These are phyloP conservation scores for Chytridiales sp. DNA, from an alignment of 371 early-diverging fungal species.

Conservation along the genomic window DNA sequence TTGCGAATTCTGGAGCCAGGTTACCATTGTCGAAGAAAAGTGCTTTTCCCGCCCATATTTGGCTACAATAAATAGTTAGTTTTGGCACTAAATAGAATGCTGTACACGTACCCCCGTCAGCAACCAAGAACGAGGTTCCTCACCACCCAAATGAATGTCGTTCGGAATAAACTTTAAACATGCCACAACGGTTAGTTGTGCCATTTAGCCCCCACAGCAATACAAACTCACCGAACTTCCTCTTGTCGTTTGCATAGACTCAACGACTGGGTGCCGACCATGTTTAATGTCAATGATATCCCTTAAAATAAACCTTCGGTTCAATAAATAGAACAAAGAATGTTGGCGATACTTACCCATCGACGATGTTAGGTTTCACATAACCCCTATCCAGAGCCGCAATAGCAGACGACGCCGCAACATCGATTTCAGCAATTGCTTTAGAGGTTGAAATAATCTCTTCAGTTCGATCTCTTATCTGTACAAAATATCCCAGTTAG, in stretches of 20 bases:
- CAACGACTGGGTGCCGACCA: conserved; percentile 91
- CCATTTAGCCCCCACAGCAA: neutral
- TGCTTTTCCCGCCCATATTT: conserved; percentile 96
- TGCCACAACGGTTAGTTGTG: neutral
- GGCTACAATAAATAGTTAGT: conserved; percentile 53
- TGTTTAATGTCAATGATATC: conserved; percentile 29
- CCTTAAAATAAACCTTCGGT: conserved; percentile 4
- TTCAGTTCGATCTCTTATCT: conserved; percentile 25
- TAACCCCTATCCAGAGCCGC: conserved; percentile 55
- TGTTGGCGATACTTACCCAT: conserved; percentile 34
- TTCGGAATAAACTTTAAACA: conserved; percentile 79
- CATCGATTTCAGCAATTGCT: conserved; percentile 70
- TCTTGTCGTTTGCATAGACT: conserved; percentile 57
- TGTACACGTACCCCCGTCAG: conserved; percentile 65
- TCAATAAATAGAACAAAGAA: neutral
- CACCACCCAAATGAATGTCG: conserved; percentile 60
- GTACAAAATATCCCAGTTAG: neutral
- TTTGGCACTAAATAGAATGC: neutral
- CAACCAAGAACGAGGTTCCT: conserved; percentile 62
- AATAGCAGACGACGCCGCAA: conserved; percentile 60
- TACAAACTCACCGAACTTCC: conserved; percentile 2
- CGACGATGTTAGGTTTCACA: conserved; percentile 60
- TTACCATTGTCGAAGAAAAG: conserved; percentile 76
- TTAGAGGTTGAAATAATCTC: conserved; percentile 23
- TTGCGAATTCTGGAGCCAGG: neutral